Evolutionary conservation across 2,329 filamentous ascomycete species (phyloP).

Genomic region (Neurospora sp.): DNA sequence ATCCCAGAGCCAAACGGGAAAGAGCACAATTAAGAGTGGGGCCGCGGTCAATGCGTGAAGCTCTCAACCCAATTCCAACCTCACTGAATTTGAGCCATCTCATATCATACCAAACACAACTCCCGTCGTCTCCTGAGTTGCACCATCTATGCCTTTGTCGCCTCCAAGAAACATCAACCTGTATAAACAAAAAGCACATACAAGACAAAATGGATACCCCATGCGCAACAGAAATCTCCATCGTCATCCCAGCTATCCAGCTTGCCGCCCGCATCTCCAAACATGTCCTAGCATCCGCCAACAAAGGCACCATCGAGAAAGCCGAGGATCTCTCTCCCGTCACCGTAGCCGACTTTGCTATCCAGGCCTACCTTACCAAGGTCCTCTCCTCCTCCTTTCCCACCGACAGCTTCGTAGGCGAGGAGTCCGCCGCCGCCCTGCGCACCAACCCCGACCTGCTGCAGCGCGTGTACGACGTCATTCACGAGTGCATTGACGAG

Average conservation of each 20-base stretch:
- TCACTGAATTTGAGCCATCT: not conserved
- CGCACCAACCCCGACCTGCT: conserved; percentile 32
- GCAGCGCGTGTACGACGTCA: conserved; percentile 37
- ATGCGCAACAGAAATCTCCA: conserved; percentile 31
- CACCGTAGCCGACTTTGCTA: conserved; percentile 50
- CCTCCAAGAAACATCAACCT: not conserved
- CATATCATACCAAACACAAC: not conserved
- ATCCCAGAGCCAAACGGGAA: not conserved
- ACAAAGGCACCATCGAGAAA: conserved; percentile 43
- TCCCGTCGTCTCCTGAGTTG: not conserved
- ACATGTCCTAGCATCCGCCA: conserved; percentile 33
- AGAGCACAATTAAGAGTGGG: not conserved
- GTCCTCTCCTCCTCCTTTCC: conserved; percentile 42
- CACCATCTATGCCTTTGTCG: not conserved
- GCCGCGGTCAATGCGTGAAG: not conserved
- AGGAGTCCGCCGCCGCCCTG: conserved; percentile 42
- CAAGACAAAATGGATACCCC: conserved; percentile 30
- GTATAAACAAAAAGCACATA: not conserved
- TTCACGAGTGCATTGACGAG: conserved; percentile 16
- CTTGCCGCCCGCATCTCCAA: conserved; percentile 40
- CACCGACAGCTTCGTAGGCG: conserved; percentile 41
- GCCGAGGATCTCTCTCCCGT: conserved; percentile 44
- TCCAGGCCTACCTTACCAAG: conserved; percentile 43
- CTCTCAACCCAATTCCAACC: not conserved
- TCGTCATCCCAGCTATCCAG: conserved; percentile 33